Evolutionary conservation across 345 rosid species (phyloP), one percentile per base, ranked within the genome.

Genomic region (Trapa bicornis): DNA sequence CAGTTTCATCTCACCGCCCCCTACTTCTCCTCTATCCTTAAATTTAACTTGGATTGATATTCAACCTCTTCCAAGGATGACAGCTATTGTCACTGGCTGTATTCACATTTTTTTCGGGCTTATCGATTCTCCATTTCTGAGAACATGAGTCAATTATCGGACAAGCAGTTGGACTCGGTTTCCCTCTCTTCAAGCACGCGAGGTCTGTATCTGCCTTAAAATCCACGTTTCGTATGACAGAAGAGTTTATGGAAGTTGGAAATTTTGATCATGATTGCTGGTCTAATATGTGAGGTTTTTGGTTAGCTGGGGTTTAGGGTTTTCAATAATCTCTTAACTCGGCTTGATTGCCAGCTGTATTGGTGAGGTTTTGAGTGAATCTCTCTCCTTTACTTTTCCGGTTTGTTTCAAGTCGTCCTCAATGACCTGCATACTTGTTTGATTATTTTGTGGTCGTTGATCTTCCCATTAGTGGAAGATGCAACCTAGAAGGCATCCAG

Each of bases 401-500:
- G 53, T 47, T 17, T 47, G 53, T 47, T 12, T 3, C 16, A 10
- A 47, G 16, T 15, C 53, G 14, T 47, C 53, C 11, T 9, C 52
- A 9, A 47, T 12, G 52, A 4, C 22, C 56, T 50, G 56, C 3
- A 16, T 50, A 10, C 15, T 12, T 62, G 42, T 37, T 37, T 10
- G 3, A 56, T 68, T 42, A 11, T 17, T 36, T 57, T 38, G 29
- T 57, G 8, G 53, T 62, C 37, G 6, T 32, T 36, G 42, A 62
- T 2, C 42, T 64, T 14, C 48, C 42, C 29, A 48, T 10, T 60
- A 12, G 4, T 43, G 12, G 58, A 80, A 70, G 75, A 83, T 85
- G 89, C 83, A 85, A 45, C 72, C 84, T 65, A 69, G 84, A 74
- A 81, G 78, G 73, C 70, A 65, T 61, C 78, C 69, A 47, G 85